Conservation (phyloP, 441 rosid genomes). For the Populus hybrid region DNA sequence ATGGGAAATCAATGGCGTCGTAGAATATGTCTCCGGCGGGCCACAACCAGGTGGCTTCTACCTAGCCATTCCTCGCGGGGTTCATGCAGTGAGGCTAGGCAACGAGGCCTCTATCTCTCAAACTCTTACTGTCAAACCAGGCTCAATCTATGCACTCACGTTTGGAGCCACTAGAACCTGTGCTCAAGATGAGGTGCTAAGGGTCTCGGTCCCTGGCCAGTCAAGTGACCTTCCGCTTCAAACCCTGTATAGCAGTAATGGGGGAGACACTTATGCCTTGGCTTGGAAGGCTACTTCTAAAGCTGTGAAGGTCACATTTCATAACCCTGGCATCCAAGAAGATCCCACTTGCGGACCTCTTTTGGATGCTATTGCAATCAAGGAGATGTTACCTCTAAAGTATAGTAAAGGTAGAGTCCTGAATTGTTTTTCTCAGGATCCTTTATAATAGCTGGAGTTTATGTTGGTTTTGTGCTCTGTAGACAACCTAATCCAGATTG, state of each 20-base stretch:
- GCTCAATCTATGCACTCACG: slow-evolving; percentile 65
- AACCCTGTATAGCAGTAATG: slow-evolving; percentile 76
- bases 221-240: slow-evolving; percentile 70
- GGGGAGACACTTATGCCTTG: slow-evolving; percentile 87
- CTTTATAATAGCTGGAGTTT: not conserved
- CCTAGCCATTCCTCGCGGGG: slow-evolving; percentile 77
- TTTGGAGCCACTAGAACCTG: slow-evolving; percentile 92
- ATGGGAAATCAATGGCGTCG: slow-evolving; percentile 72
- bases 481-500: not conserved
- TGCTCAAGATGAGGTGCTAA: slow-evolving; percentile 78
- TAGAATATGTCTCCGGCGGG: slow-evolving; percentile 74
- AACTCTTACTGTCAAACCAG: slow-evolving; percentile 54
- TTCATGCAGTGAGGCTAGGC: slow-evolving; percentile 78
- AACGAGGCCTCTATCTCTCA: slow-evolving; percentile 89
- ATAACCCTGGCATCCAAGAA: slow-evolving; percentile 86
- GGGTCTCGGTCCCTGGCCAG: slow-evolving; percentile 58
- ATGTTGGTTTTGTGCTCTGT: not conserved
- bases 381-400: slow-evolving; percentile 60
- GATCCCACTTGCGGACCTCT: slow-evolving; percentile 95
- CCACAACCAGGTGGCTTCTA: slow-evolving; percentile 85
- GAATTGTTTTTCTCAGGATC: not conserved
- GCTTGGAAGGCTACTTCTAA: slow-evolving; percentile 63
- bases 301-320: slow-evolving; percentile 47
- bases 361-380: slow-evolving; percentile 75
- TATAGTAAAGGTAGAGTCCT: slow-evolving; percentile 48